Evolutionary conservation across 2,329 filamentous ascomycete genomes (phyloP), one percentile per base, ranked within the genome.

Genomic region (Diaporthe citri): DNA sequence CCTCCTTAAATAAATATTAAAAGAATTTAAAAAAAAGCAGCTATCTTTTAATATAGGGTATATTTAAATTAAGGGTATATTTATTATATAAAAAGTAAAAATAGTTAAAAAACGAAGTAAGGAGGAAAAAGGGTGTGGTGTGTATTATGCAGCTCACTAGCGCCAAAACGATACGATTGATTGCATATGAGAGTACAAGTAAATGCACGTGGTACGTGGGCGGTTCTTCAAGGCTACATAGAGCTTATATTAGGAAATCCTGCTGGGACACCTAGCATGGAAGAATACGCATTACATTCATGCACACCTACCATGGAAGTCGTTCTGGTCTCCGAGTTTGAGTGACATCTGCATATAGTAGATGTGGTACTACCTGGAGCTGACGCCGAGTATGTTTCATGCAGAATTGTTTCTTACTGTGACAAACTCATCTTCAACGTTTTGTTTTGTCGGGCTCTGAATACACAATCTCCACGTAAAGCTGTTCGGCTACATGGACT

Each of bases 171-270:
- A n/a, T n/a, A n/a, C n/a, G n/a, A n/a, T n/a, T n/a, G n/a, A n/a
- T n/a, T n/a, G n/a, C n/a, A n/a, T n/a, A n/a, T n/a, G n/a, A n/a
- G n/a, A n/a, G n/a, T n/a, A 17, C 13, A 43, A 43, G 15, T 43
- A 43, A 43, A 43, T 8, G 17, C 5, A 20, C 6, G 4, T 20
- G 17, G 6, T 43, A 8, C 15, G 0, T 7, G 12, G 17, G 17
- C 17, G 20, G 22, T 48, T 17, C 7, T 3, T 9, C 20, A 48
- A 48, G 17, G 22, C 3, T 17, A 17, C 43, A 48, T 9, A 48
- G 43, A 8, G 0, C 0, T 4, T 17, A 7, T 20, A 5, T 6
- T 20, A 1, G 43, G 7, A 22, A 48, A 48, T 2, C 41, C 5
- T 43, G 1, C 20, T 20, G 9, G 43, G 15, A 17, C 8, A 22